phyloP scores from a whole-genome alignment of 2,329 filamentous ascomycete genomes.

The Neofusicoccum sp. region DNA sequence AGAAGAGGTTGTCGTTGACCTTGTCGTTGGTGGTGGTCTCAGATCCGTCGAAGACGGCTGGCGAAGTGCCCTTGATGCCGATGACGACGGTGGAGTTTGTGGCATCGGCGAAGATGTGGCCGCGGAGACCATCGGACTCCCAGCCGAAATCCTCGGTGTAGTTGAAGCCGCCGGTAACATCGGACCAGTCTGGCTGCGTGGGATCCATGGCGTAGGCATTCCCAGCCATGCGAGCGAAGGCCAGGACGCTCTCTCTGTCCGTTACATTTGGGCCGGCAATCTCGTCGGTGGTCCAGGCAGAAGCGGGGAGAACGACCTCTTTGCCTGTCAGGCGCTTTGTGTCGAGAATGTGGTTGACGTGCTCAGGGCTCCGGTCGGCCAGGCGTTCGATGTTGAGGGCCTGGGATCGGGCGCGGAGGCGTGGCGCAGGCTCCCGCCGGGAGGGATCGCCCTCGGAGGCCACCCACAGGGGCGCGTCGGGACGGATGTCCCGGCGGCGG shows the following conservation, averaged over 20 bases:
- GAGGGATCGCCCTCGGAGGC: slow-evolving; percentile 57
- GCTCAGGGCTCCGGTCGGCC: slow-evolving; percentile 72
- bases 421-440: slow-evolving; percentile 45
- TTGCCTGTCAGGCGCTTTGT: slow-evolving; percentile 70
- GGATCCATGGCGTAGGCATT: slow-evolving; percentile 83
- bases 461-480: slow-evolving; percentile 64
- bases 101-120: slow-evolving; percentile 89
- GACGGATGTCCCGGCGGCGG: slow-evolving; percentile 70
- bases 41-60: slow-evolving; percentile 93
- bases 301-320: slow-evolving; percentile 67
- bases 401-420: slow-evolving; percentile 61
- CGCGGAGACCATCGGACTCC: slow-evolving; percentile 84
- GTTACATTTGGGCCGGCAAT: slow-evolving; percentile 78
- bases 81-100: slow-evolving; percentile 86
- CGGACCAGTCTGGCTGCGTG: slow-evolving; percentile 76
- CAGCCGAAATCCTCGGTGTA: slow-evolving; percentile 89
- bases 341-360: slow-evolving; percentile 77
- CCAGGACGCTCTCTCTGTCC: slow-evolving; percentile 82
- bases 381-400: slow-evolving; percentile 76
- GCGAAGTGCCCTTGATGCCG: slow-evolving; percentile 82
- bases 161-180: slow-evolving; percentile 71
- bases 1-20: slow-evolving; percentile 95
- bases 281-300: slow-evolving; percentile 75
- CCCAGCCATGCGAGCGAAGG: slow-evolving; percentile 83
- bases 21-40: slow-evolving; percentile 98